These are phyloP conservation scores for Alnus glutinosa DNA, from an alignment of 306 rosid species.

Conservation along the genomic window DNA sequence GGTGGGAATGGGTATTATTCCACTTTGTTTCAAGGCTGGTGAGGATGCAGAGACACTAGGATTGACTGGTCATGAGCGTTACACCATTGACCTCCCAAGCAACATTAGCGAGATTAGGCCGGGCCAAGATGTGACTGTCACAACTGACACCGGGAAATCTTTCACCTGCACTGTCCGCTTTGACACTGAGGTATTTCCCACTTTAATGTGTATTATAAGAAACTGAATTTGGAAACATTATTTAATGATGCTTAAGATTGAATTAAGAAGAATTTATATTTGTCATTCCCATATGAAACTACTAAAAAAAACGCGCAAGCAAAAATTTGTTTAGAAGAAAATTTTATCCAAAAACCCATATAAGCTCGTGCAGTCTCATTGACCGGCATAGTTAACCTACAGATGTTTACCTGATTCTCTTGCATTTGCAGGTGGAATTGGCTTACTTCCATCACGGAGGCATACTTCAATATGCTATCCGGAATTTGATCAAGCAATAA, in stretches of 20 bases:
- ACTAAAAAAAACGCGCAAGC: not conserved
- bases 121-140: slow-evolving; percentile 86
- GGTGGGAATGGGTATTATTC: slow-evolving; percentile 94
- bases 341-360: not conserved
- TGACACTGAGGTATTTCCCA: slow-evolving; percentile 78
- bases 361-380: not conserved
- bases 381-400: not conserved
- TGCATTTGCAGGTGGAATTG: slow-evolving; percentile 76
- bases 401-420: slow-evolving; percentile 5
- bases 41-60: slow-evolving; percentile 87
- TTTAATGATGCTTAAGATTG: not conserved
- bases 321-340: too few relatives aligned
- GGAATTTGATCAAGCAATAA: slow-evolving; percentile 71
- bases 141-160: slow-evolving; percentile 77
- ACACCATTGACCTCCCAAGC: slow-evolving; percentile 81
- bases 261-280: not conserved
- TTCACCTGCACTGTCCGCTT: slow-evolving; percentile 79
- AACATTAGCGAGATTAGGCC: slow-evolving; percentile 70
- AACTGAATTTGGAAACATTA: not conserved
- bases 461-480: slow-evolving; percentile 77
- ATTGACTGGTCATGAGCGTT: slow-evolving; percentile 89
- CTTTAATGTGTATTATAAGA: slow-evolving; percentile 2
- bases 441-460: slow-evolving; percentile 87
- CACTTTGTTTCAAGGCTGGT: slow-evolving; percentile 84
- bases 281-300: not conserved